Evolutionary conservation across 257 asterid genomes (phyloP).

Genomic region (Plantago ovata): DNA sequence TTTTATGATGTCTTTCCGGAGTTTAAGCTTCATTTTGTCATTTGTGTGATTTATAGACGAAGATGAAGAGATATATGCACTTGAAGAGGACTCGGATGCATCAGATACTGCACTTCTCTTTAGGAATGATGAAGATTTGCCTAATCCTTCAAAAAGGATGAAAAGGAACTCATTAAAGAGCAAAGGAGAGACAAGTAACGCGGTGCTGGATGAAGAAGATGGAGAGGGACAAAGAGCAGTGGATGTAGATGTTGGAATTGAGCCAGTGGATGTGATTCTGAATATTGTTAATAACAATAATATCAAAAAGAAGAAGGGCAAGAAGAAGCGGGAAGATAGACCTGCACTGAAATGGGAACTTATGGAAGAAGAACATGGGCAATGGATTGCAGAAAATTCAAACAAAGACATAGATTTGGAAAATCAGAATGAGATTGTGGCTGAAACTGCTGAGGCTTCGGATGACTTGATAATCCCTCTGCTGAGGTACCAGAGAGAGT

Average conservation of each 20-base stretch:
- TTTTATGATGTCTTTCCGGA: not conserved
- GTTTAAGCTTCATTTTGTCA: not conserved
- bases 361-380: slow-evolving; percentile 59
- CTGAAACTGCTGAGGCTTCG: slow-evolving; percentile 65
- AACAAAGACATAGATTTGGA: slow-evolving; percentile 38
- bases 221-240: slow-evolving; percentile 17
- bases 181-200: slow-evolving; percentile 16
- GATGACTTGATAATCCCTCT: slow-evolving; percentile 69
- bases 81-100: slow-evolving; percentile 13
- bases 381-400: slow-evolving; percentile 66
- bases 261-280: not conserved
- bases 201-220: slow-evolving; percentile 15
- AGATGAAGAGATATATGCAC: slow-evolving; percentile 15
- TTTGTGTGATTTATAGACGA: slow-evolving; percentile 25
- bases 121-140: slow-evolving; percentile 23
- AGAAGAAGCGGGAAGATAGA: slow-evolving; percentile 38
- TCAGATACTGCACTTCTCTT: slow-evolving; percentile 15
- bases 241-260: slow-evolving; percentile 4
- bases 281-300: slow-evolving; percentile 10
- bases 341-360: slow-evolving; percentile 75
- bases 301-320: slow-evolving; percentile 24
- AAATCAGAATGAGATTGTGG: slow-evolving; percentile 51
- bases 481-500: slow-evolving; percentile 88
- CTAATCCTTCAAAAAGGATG: slow-evolving; percentile 31
- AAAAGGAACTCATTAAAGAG: slow-evolving; percentile 21